Evolutionary conservation across 1,284 basidiomycete species (phyloP).

Genomic region (Cutaneotrichosporon mucoides): DNA sequence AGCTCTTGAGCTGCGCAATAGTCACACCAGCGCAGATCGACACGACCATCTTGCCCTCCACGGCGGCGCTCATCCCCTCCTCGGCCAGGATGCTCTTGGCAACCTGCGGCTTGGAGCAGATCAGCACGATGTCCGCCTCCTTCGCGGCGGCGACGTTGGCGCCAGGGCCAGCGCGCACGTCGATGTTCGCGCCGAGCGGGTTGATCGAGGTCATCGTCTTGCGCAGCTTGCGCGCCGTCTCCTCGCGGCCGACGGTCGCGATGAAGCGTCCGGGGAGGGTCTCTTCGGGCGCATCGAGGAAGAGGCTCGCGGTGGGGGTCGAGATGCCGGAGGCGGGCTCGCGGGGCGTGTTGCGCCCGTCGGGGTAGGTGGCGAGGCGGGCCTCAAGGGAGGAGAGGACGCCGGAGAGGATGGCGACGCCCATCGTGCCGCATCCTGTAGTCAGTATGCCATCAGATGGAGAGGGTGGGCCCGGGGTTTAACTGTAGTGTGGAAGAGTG

Average conservation of each 20-base stretch:
- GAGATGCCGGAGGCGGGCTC: conserved; percentile 77
- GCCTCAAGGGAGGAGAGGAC: conserved; percentile 44
- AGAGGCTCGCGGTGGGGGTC: conserved; percentile 58
- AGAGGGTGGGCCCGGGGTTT: neutral
- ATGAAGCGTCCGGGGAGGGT: conserved; percentile 77
- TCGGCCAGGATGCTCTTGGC: conserved; percentile 71
- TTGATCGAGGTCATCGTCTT: conserved; percentile 59
- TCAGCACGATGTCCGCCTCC: conserved; percentile 76
- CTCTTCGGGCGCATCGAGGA: conserved; percentile 55
- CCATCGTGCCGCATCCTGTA: conserved; percentile 97
- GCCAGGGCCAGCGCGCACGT: conserved; percentile 60
- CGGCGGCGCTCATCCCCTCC: conserved; percentile 76
- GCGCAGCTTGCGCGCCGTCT: conserved; percentile 68
- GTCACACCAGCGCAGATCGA: conserved; percentile 96
- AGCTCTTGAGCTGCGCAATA: conserved; percentile 69
- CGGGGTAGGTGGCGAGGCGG: conserved; percentile 27
- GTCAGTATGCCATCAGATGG: neutral
- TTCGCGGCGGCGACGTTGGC: conserved; percentile 68
- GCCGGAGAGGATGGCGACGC: conserved; percentile 85
- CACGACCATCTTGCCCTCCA: conserved; percentile 85
- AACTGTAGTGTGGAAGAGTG: too few species aligned
- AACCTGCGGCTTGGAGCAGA: conserved; percentile 93
- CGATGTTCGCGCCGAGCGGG: conserved; percentile 59
- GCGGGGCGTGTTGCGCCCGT: conserved; percentile 19
- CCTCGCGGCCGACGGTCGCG: conserved; percentile 78